Percentiles rank a stretch among this genome's conserved stretches.
phyloP scores from a whole-genome alignment of 257 asterid genomes.

The Nicotiana paniculata region DNA sequence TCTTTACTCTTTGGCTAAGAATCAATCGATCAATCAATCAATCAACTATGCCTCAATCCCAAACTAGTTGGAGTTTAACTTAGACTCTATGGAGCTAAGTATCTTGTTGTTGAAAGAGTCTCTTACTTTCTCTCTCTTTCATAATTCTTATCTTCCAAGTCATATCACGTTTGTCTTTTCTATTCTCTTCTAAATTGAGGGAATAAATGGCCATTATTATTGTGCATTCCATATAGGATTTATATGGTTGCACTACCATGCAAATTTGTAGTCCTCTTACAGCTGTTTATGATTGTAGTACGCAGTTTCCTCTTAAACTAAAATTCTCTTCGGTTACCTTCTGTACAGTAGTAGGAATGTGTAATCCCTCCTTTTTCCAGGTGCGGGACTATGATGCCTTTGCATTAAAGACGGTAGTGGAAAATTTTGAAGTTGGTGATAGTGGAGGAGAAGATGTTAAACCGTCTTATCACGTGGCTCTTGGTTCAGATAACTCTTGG shows the following conservation, averaged over 20 bases:
- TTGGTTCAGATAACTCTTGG: conserved; percentile 98
- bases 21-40: neutral
- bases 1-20: neutral
- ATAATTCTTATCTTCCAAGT: neutral
- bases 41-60: neutral
- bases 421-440: conserved; percentile 24
- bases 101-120: neutral
- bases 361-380: conserved; percentile 34
- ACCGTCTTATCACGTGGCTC: conserved; percentile 85
- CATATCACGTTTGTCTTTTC: neutral
- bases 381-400: conserved; percentile 56
- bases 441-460: conserved; percentile 25
- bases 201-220: neutral
- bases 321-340: neutral
- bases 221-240: neutral
- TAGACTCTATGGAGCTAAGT: neutral
- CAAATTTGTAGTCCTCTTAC: neutral
- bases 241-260: neutral
- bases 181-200: neutral
- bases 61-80: neutral
- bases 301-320: neutral
- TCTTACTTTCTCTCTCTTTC: neutral
- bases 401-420: conserved; percentile 32
- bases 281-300: neutral
- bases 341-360: neutral